Conservation (phyloP, 1,284 basidiomycete species). For the Trametes versicolor region DNA sequence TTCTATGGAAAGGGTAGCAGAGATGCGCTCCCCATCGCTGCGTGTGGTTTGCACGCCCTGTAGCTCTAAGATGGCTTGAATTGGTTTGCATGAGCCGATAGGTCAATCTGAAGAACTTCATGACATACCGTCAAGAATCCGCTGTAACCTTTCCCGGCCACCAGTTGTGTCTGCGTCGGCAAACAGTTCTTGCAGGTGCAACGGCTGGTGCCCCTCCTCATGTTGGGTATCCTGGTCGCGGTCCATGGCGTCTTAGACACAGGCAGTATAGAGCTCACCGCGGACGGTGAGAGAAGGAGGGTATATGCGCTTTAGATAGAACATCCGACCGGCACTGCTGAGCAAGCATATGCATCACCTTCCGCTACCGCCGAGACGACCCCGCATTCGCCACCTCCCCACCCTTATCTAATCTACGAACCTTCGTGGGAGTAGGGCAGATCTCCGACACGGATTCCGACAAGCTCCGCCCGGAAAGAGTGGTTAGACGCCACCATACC, state of each 20-base stretch:
- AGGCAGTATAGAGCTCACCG: neutral
- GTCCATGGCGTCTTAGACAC: conserved; percentile 13
- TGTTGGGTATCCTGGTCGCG: conserved; percentile 26
- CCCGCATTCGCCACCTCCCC: conserved; percentile 16
- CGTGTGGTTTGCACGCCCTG: conserved; percentile 19
- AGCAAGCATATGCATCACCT: conserved; percentile 21
- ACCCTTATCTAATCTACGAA: conserved; percentile 29
- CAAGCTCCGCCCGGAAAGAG: conserved; percentile 8
- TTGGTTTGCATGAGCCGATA: neutral
- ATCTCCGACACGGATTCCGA: conserved; percentile 6
- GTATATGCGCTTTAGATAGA: neutral
- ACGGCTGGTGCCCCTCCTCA: neutral
- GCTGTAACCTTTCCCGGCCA: conserved; percentile 24
- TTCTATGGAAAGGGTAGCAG: conserved; percentile 18
- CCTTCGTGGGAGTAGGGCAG: neutral
- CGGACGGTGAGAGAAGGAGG: conserved; percentile 22
- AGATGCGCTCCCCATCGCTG: conserved; percentile 22
- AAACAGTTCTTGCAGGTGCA: conserved; percentile 24
- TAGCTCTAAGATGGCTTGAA: conserved; percentile 22
- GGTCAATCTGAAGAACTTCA: neutral
- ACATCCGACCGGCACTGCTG: conserved; percentile 19
- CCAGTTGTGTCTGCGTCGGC: conserved; percentile 15
- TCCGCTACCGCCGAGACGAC: conserved; percentile 1
- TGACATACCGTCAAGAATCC: conserved; percentile 29
- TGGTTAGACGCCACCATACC: conserved; percentile 12